phyloP scores from a whole-genome alignment of 768 basidiomycete genomes.

The Cyathus striatus region DNA sequence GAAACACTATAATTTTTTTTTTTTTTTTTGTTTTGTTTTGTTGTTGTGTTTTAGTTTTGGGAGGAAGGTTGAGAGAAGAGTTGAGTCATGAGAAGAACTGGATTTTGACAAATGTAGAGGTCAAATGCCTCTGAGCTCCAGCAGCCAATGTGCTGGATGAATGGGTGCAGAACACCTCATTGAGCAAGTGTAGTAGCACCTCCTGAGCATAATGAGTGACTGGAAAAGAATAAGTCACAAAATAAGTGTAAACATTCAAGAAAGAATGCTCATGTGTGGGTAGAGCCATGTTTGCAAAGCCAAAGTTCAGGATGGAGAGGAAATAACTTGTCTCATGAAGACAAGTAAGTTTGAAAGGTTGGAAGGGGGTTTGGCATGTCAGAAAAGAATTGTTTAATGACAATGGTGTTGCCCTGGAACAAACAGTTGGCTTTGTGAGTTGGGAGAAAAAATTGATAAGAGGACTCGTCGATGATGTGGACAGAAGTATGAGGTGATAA shows the following conservation, averaged over 20 bases:
- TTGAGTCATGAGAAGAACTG: constrained; percentile 1
- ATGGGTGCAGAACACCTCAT: constrained; percentile 14
- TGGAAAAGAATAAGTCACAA: constrained; percentile 12
- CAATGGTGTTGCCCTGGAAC: constrained; percentile 9
- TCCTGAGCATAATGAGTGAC: constrained; percentile 34
- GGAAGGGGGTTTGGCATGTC: not conserved
- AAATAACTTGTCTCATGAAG: constrained; percentile 1
- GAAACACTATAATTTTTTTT: too few species aligned
- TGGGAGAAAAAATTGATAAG: constrained; percentile 18
- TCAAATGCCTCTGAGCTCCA: constrained; percentile 29
- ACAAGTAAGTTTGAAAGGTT: not conserved
- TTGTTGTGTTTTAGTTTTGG: too few species aligned
- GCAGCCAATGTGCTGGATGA: constrained; percentile 30
- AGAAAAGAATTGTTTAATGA: not conserved
- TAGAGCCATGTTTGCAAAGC: constrained; percentile 3
- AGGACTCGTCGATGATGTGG: not conserved
- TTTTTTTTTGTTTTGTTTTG: too few species aligned
- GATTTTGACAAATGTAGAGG: constrained; percentile 23
- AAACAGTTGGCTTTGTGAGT: constrained; percentile 30
- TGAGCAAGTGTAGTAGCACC: constrained; percentile 30
- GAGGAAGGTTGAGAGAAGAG: not conserved
- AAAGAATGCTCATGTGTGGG: constrained; percentile 13
- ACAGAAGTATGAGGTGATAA: constrained; percentile 2
- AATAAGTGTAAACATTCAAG: constrained; percentile 4
- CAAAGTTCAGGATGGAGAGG: constrained; percentile 8